Percentiles rank a stretch among this genome's conserved stretches.
These are phyloP conservation scores for Pezicula carpinea DNA, from an alignment of 2,329 filamentous ascomycete species.

Conservation along the genomic window DNA sequence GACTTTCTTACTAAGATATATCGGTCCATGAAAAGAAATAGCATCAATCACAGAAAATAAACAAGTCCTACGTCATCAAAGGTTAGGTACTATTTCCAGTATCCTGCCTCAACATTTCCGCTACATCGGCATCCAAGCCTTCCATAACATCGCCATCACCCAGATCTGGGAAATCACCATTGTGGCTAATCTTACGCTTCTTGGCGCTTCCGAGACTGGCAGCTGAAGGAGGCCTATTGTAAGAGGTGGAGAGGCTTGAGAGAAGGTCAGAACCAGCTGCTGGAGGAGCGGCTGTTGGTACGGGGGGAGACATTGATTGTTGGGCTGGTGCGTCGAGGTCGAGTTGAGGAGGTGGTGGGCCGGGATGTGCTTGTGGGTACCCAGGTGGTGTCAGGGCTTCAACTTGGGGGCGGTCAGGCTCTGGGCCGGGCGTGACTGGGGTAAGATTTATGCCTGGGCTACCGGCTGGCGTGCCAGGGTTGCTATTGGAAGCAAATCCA, in stretches of 20 bases:
- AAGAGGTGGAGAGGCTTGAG: slow-evolving; percentile 31
- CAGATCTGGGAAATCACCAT: slow-evolving; percentile 40
- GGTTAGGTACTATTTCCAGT: not conserved
- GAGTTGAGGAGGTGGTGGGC: slow-evolving; percentile 28
- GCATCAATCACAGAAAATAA: no score
- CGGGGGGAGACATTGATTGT: slow-evolving; percentile 4
- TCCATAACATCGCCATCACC: slow-evolving; percentile 43
- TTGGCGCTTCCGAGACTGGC: slow-evolving; percentile 30
- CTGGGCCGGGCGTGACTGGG: slow-evolving; percentile 43
- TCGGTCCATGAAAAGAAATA: no score
- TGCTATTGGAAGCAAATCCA: slow-evolving; percentile 61
- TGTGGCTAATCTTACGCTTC: slow-evolving; percentile 43
- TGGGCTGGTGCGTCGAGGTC: slow-evolving; percentile 33
- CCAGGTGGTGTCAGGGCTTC: slow-evolving; percentile 84
- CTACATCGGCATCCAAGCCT: slow-evolving; percentile 57
- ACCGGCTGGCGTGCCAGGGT: slow-evolving; percentile 44
- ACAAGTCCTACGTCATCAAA: not conserved
- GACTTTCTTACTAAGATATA: no score
- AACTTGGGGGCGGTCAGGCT: slow-evolving; percentile 71
- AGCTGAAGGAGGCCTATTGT: slow-evolving; percentile 23
- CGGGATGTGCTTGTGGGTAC: slow-evolving; percentile 39
- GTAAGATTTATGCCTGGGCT: slow-evolving; percentile 28
- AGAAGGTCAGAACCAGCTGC: slow-evolving; percentile 32
- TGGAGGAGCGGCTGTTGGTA: slow-evolving; percentile 13
- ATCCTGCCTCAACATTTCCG: slow-evolving; percentile 44